phyloP scores from a whole-genome alignment of 2,329 filamentous ascomycete genomes.

The Pseudopyricularia cyperi region DNA sequence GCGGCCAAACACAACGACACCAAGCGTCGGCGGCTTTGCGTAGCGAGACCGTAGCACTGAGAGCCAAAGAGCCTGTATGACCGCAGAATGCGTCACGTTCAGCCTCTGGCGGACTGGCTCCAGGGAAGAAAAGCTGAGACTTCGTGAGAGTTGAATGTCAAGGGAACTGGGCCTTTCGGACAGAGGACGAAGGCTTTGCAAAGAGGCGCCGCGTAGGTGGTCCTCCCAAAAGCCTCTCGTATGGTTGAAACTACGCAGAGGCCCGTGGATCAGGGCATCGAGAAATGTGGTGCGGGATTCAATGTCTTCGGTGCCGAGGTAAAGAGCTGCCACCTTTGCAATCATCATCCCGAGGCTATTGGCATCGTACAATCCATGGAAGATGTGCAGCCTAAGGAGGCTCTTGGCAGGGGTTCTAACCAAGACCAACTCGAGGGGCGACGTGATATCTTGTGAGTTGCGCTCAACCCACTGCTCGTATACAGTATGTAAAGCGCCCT shows the following conservation, averaged over 20 bases:
- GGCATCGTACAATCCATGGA: constrained; percentile 82
- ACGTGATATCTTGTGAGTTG: constrained; percentile 34
- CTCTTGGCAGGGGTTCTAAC: constrained; percentile 14
- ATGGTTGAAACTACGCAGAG: constrained; percentile 34
- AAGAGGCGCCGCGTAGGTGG: constrained; percentile 28
- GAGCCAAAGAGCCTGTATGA: constrained; percentile 66
- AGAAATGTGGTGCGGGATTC: constrained; percentile 40
- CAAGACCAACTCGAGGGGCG: constrained; percentile 38
- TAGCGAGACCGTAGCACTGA: constrained; percentile 43
- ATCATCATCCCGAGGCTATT: constrained; percentile 62
- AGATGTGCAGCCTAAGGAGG: constrained; percentile 53
- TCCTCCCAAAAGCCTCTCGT: constrained; percentile 53
- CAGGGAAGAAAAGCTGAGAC: constrained; percentile 27
- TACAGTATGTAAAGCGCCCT: constrained; percentile 7
- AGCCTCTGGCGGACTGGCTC: constrained; percentile 41
- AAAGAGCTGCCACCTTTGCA: constrained; percentile 38
- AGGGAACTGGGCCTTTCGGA: constrained; percentile 1
- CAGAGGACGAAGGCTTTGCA: constrained; percentile 9
- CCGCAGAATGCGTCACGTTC: constrained; percentile 64
- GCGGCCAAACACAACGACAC: constrained; percentile 68
- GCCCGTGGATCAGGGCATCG: constrained; percentile 56
- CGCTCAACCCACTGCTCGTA: constrained; percentile 38
- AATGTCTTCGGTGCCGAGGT: constrained; percentile 18
- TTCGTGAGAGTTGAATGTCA: constrained; percentile 12
- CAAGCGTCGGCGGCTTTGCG: constrained; percentile 40